These are phyloP conservation scores for Apiospora saccharicola DNA, from an alignment of 2,329 filamentous ascomycete genomes.

Conservation along the genomic window DNA sequence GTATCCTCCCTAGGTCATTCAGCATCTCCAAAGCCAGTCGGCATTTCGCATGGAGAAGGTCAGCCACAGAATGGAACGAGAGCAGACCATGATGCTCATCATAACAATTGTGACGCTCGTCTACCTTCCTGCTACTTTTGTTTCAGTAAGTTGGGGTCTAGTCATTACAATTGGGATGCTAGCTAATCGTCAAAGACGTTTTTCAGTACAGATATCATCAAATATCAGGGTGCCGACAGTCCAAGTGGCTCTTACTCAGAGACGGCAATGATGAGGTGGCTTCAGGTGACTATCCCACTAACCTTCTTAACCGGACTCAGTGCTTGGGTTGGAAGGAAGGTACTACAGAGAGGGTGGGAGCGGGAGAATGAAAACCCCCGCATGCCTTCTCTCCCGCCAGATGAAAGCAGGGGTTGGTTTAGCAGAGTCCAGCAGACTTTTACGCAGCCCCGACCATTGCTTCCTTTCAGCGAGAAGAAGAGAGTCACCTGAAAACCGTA, in stretches of 20 bases:
- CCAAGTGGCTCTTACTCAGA: constrained; percentile 39
- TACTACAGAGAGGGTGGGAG: neutral
- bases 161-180: neutral
- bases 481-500: neutral
- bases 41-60: constrained; percentile 39
- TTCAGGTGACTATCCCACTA: constrained; percentile 47
- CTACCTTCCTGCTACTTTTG: constrained; percentile 46
- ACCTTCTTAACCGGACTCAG: constrained; percentile 41
- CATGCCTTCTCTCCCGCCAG: neutral
- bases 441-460: neutral
- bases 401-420: neutral
- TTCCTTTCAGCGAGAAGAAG: neutral
- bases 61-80: constrained; percentile 33
- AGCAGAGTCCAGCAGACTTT: neutral
- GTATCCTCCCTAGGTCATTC: constrained; percentile 38
- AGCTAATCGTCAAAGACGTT: constrained; percentile 41
- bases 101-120: constrained; percentile 44
- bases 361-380: neutral
- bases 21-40: constrained; percentile 44
- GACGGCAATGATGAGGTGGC: constrained; percentile 43
- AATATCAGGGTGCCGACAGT: constrained; percentile 27
- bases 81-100: constrained; percentile 42
- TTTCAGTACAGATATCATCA: constrained; percentile 38
- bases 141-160: constrained; percentile 38
- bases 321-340: constrained; percentile 17